Conservation (phyloP, 345 rosid genomes). For the Arabidopsis arenosa region DNA sequence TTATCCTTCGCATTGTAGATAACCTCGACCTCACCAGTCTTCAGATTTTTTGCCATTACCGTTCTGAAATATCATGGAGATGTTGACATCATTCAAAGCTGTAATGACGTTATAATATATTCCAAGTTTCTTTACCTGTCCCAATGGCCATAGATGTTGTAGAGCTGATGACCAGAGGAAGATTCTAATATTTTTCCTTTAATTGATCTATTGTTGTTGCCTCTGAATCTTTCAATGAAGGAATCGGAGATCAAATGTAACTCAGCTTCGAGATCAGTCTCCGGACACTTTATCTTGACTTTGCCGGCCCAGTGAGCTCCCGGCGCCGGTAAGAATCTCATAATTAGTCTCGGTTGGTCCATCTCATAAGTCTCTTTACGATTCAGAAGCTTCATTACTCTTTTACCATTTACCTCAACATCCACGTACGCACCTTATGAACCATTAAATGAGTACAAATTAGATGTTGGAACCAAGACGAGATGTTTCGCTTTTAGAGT, state of each 20-base stretch:
- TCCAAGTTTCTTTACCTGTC: constrained; percentile 55
- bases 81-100: not conserved
- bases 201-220: constrained; percentile 53
- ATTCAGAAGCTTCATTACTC: constrained; percentile 60
- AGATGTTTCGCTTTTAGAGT: not conserved
- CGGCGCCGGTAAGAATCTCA: constrained; percentile 66
- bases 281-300: constrained; percentile 60
- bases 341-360: constrained; percentile 67
- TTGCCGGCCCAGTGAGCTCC: constrained; percentile 68
- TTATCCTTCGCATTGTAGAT: constrained; percentile 69
- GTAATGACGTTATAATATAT: not conserved
- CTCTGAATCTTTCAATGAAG: constrained; percentile 46
- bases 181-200: constrained; percentile 66
- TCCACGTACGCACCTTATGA: constrained; percentile 61
- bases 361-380: constrained; percentile 71
- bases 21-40: constrained; percentile 51
- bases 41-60: constrained; percentile 58
- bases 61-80: constrained; percentile 47
- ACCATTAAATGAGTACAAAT: constrained; percentile 21
- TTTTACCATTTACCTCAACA: constrained; percentile 68
- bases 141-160: constrained; percentile 75
- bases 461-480: not conserved
- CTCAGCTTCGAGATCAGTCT: constrained; percentile 72
- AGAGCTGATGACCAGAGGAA: constrained; percentile 52
- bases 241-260: constrained; percentile 57